phyloP scores from a whole-genome alignment of 345 rosid species.

The Lepidium aucheri region DNA sequence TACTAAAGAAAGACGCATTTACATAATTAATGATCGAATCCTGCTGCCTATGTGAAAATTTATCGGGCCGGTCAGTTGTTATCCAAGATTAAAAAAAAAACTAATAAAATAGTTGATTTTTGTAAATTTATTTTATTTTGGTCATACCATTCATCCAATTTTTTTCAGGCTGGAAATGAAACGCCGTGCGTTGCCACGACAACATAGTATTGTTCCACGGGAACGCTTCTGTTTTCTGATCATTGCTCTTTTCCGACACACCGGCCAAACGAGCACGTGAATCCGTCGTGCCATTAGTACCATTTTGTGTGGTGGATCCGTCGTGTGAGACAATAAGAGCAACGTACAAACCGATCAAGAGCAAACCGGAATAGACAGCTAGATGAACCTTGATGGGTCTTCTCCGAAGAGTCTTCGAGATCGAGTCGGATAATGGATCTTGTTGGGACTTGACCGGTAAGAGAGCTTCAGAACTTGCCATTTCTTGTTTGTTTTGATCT shows the following conservation, averaged over 20 bases:
- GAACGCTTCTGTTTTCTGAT: conserved; percentile 15
- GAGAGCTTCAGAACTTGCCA: conserved; percentile 27
- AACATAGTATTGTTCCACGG: conserved; percentile 79
- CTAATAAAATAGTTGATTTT: too few relatives aligned
- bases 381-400: conserved; percentile 17
- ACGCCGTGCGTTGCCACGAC: conserved; percentile 90
- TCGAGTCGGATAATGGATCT: conserved; percentile 9
- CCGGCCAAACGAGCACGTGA: conserved; percentile 47
- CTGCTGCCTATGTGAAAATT: too few relatives aligned
- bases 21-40: too few relatives aligned
- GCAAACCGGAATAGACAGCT: conserved; percentile 23
- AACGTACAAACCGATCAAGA: conserved; percentile 29
- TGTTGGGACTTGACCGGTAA: conserved; percentile 18
- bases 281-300: conserved; percentile 20
- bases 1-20: too few relatives aligned
- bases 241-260: conserved; percentile 59
- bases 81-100: too few relatives aligned
- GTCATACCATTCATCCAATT: conserved; percentile 94
- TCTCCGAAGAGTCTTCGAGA: conserved; percentile 19
- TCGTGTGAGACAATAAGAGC: conserved; percentile 24
- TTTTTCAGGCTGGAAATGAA: conserved; percentile 89
- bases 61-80: too few relatives aligned
- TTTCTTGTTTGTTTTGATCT: conserved; percentile 13
- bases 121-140: too few relatives aligned
- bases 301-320: neutral